A percentile compares a stretch with the other conserved stretches of the same genome.
phyloP scores from a whole-genome alignment of 257 asterid genomes.

The Scutellaria barbata region DNA sequence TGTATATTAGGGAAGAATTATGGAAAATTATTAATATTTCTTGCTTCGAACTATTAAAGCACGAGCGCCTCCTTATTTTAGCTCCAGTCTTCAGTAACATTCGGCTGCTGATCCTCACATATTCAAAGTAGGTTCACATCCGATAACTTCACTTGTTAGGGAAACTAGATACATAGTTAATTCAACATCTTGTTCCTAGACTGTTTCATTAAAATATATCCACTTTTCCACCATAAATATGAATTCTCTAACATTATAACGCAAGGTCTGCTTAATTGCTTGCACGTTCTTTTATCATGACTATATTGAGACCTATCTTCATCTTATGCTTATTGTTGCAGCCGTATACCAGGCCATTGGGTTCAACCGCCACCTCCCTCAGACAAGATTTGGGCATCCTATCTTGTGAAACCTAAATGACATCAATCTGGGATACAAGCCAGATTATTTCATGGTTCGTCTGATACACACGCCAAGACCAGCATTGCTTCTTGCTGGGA shows the following conservation, averaged over 20 bases:
- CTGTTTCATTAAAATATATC: neutral
- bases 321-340: conserved; percentile 42
- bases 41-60: neutral
- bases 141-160: too few relatives aligned
- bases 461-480: too few relatives aligned
- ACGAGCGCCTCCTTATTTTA: too few relatives aligned
- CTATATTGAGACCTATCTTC: neutral
- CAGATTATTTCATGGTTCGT: neutral
- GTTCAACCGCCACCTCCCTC: conserved; percentile 92
- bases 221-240: neutral
- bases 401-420: conserved; percentile 58
- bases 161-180: too few relatives aligned
- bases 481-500: too few relatives aligned
- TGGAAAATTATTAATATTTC: neutral
- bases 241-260: neutral
- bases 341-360: conserved; percentile 95
- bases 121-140: too few relatives aligned
- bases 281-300: neutral
- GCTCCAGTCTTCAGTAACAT: too few relatives aligned
- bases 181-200: neutral
- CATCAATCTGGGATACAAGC: neutral
- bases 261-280: neutral
- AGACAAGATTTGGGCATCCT: conserved; percentile 91
- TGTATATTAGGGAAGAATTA: neutral
- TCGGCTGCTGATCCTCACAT: too few relatives aligned